A percentile compares a stretch with the other conserved stretches of the same genome.
Conservation (phyloP, 495 filamentous ascomycete species). For the Penicillium subrubescens region DNA sequence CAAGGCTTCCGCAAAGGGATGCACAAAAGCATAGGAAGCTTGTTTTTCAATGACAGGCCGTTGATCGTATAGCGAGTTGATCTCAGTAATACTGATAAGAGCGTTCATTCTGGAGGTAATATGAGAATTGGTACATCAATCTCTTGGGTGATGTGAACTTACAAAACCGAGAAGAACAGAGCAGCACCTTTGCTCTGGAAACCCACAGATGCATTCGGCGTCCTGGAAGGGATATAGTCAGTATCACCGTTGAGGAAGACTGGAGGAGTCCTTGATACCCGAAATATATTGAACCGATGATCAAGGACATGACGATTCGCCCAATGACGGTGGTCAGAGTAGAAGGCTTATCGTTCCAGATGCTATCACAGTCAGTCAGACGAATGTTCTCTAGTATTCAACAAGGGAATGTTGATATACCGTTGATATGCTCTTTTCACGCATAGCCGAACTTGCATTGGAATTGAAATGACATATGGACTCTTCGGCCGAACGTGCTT, state of each 20-base stretch:
- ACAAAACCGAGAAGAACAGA: slow-evolving; percentile 88
- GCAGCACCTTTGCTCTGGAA: slow-evolving; percentile 84
- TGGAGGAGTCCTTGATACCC: slow-evolving; percentile 43
- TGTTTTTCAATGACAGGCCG: slow-evolving; percentile 69
- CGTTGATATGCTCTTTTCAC: slow-evolving; percentile 55
- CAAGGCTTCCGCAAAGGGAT: slow-evolving; percentile 60
- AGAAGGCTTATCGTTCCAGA: slow-evolving; percentile 75
- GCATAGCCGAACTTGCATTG: slow-evolving; percentile 52
- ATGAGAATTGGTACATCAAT: not conserved
- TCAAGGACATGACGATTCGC: slow-evolving; percentile 77
- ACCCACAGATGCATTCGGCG: slow-evolving; percentile 59
- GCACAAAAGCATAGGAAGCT: slow-evolving; percentile 65
- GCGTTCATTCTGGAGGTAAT: slow-evolving; percentile 53
- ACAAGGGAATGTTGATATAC: slow-evolving; percentile 14
- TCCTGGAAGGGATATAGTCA: slow-evolving; percentile 30
- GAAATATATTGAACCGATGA: slow-evolving; percentile 87
- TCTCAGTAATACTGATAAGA: slow-evolving; percentile 58
- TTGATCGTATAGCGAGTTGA: slow-evolving; percentile 61
- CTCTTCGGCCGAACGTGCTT: slow-evolving; percentile 46
- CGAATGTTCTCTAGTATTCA: not conserved
- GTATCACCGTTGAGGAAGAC: not conserved
- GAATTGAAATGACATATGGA: slow-evolving; percentile 48
- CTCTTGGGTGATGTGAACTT: slow-evolving; percentile 52
- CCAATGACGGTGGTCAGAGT: slow-evolving; percentile 76
- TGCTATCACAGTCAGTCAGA: slow-evolving; percentile 28